These are phyloP conservation scores for Lentinula boryana DNA, from an alignment of 768 basidiomycete species.

Conservation along the genomic window DNA sequence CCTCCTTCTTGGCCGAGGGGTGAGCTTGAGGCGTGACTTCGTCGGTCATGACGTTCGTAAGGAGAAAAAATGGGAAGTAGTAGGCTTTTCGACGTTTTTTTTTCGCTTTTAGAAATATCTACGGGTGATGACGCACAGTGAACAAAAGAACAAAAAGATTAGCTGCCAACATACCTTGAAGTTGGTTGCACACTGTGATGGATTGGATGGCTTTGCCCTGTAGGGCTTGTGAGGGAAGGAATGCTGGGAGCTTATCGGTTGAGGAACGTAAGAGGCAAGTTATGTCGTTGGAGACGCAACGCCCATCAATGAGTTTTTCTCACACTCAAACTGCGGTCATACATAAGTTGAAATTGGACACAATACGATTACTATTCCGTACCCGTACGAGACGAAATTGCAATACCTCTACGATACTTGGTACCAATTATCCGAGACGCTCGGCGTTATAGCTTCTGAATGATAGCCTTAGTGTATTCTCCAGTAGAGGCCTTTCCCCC, in stretches of 20 bases:
- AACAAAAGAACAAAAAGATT: slow-evolving; percentile 6
- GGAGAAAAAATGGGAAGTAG: slow-evolving; percentile 36
- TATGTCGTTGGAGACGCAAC: neutral
- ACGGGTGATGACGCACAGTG: slow-evolving; percentile 25
- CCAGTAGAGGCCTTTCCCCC: slow-evolving; percentile 88
- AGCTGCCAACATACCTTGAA: slow-evolving; percentile 27
- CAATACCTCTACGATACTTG: neutral
- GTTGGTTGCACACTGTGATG: slow-evolving; percentile 28
- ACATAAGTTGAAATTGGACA: neutral
- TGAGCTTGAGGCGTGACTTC: slow-evolving; percentile 58
- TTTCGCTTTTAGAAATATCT: slow-evolving; percentile 26
- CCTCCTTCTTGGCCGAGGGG: slow-evolving; percentile 60
- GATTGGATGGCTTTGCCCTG: slow-evolving; percentile 75
- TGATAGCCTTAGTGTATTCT: slow-evolving; percentile 88
- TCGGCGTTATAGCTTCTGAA: slow-evolving; percentile 51
- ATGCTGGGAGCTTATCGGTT: slow-evolving; percentile 35
- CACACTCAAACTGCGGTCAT: neutral
- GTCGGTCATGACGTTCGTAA: slow-evolving; percentile 90
- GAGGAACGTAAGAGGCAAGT: slow-evolving; percentile 19
- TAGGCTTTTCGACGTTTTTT: slow-evolving; percentile 45
- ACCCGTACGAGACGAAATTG: neutral
- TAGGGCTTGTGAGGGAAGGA: slow-evolving; percentile 78
- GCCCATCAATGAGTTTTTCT: neutral
- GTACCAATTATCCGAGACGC: slow-evolving; percentile 9
- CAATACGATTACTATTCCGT: neutral